Percentiles rank a stretch among this genome's conserved stretches.
Evolutionary conservation across 108 stramenopile species (phyloP).

Genomic region (Cyclostephanos invisitatus): DNA sequence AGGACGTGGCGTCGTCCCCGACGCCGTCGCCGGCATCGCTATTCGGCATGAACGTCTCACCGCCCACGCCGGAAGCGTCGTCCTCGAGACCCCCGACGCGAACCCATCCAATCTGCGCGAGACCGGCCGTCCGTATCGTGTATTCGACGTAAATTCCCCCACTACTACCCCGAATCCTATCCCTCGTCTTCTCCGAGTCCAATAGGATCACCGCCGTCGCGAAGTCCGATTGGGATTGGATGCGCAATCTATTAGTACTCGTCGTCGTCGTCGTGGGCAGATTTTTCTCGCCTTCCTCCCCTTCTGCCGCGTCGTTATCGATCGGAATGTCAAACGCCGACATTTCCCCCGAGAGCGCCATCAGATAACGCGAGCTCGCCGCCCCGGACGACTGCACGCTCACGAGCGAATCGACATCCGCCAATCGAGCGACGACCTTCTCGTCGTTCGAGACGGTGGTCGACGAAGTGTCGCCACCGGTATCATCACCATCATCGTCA

Average conservation of each 20-base stretch:
- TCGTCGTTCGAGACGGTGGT: not conserved
- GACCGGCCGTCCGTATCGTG: constrained; percentile 65
- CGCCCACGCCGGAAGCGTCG: not conserved
- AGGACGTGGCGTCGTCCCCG: constrained; percentile 74
- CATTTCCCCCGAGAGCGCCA: constrained; percentile 72
- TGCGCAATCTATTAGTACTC: constrained; percentile 27
- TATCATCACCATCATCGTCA: not conserved
- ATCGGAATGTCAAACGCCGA: constrained; percentile 45
- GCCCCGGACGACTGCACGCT: not conserved
- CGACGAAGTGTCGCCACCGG: not conserved
- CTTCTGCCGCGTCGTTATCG: not conserved
- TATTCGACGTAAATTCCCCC: constrained; percentile 71
- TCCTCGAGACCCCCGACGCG: constrained; percentile 15
- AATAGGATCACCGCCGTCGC: constrained; percentile 69
- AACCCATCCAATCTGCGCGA: constrained; percentile 84
- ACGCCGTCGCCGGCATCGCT: constrained; percentile 85
- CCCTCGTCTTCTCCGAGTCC: constrained; percentile 36
- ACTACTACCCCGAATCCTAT: not conserved
- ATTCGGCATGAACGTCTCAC: constrained; percentile 62
- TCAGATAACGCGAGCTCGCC: constrained; percentile 48
- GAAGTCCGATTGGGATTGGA: constrained; percentile 87
- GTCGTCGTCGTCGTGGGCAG: not conserved
- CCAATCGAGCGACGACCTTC: not conserved
- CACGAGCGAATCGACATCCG: not conserved
- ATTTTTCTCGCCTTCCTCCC: not conserved